Percentiles rank a stretch among this genome's conserved stretches.
phyloP scores from a whole-genome alignment of 2,329 filamentous ascomycete genomes.

The Xylariales sp. region DNA sequence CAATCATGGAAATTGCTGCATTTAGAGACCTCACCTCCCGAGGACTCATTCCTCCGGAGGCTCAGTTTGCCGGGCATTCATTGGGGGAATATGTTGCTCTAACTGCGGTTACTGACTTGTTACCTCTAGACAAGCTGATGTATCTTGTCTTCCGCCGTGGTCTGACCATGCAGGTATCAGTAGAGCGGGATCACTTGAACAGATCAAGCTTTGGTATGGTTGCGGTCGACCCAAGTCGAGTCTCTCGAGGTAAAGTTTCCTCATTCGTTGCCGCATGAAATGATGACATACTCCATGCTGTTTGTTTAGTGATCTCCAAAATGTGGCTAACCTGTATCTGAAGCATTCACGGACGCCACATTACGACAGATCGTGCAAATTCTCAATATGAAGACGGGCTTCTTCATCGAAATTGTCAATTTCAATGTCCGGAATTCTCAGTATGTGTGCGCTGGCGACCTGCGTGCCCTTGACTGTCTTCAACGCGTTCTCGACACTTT shows the following conservation, averaged over 20 bases:
- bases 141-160: conserved; percentile 27
- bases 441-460: conserved; percentile 35
- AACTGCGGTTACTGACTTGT: conserved; percentile 20
- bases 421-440: conserved; percentile 27
- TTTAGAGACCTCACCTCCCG: conserved; percentile 22
- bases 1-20: conserved; percentile 24
- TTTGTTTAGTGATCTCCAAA: no score
- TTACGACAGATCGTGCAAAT: neutral
- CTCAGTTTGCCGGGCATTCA: conserved; percentile 26
- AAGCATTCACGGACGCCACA: no score
- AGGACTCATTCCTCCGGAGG: conserved; percentile 22
- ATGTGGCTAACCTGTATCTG: neutral
- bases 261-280: no score
- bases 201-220: conserved; percentile 23
- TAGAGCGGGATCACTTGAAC: conserved; percentile 22
- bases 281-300: no score
- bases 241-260: conserved; percentile 11
- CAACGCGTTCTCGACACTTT: conserved; percentile 68
- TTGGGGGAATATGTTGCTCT: conserved; percentile 28
- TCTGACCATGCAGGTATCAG: conserved; percentile 27
- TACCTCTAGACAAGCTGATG: conserved; percentile 23
- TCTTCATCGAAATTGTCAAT: conserved; percentile 30
- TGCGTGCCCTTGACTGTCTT: conserved; percentile 17
- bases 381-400: conserved; percentile 17
- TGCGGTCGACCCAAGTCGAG: conserved; percentile 24